These are phyloP conservation scores for Botryosphaeria agaves DNA, from an alignment of 2,329 filamentous ascomycete species.

Conservation along the genomic window DNA sequence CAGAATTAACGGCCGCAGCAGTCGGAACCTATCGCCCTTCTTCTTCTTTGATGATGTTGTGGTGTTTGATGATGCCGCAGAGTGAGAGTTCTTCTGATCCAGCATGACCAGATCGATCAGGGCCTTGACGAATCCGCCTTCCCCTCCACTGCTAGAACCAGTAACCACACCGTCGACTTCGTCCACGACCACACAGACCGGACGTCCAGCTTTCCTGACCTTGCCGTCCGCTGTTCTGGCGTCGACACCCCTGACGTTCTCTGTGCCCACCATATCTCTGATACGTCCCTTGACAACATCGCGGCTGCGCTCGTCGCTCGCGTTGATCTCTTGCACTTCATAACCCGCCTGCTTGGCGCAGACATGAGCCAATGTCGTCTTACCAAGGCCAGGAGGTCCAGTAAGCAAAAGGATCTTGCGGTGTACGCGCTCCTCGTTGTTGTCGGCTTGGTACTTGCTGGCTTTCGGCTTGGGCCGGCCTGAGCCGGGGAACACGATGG, in stretches of 20 bases:
- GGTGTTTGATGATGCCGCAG: slow-evolving; percentile 10
- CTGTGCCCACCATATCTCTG: slow-evolving; percentile 78
- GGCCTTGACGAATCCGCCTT: slow-evolving; percentile 90
- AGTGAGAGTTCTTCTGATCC: slow-evolving; percentile 62
- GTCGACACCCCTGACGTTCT: slow-evolving; percentile 67
- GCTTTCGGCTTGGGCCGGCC: slow-evolving; percentile 37
- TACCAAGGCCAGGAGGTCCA: slow-evolving; percentile 82
- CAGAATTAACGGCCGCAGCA: slow-evolving; percentile 75
- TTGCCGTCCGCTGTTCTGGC: slow-evolving; percentile 34
- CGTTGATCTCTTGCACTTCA: slow-evolving; percentile 93
- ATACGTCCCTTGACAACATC: slow-evolving; percentile 86
- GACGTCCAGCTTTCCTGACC: slow-evolving; percentile 57
- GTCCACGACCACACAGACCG: slow-evolving; percentile 86
- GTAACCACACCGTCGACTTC: slow-evolving; percentile 90
- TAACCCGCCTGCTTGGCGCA: slow-evolving; percentile 92
- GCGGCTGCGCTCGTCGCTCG: slow-evolving; percentile 81
- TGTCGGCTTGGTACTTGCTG: slow-evolving; percentile 25
- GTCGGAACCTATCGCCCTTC: slow-evolving; percentile 71
- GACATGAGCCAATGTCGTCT: slow-evolving; percentile 91
- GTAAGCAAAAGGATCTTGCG: slow-evolving; percentile 80
- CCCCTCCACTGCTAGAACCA: slow-evolving; percentile 53
- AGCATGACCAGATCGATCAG: slow-evolving; percentile 75
- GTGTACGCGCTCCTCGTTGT: slow-evolving; percentile 57
- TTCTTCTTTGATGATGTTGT: slow-evolving; percentile 37
- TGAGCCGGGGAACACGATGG: slow-evolving; percentile 72